These are phyloP conservation scores for Fusarium xylarioides DNA, from an alignment of 2,329 filamentous ascomycete species.

Conservation along the genomic window DNA sequence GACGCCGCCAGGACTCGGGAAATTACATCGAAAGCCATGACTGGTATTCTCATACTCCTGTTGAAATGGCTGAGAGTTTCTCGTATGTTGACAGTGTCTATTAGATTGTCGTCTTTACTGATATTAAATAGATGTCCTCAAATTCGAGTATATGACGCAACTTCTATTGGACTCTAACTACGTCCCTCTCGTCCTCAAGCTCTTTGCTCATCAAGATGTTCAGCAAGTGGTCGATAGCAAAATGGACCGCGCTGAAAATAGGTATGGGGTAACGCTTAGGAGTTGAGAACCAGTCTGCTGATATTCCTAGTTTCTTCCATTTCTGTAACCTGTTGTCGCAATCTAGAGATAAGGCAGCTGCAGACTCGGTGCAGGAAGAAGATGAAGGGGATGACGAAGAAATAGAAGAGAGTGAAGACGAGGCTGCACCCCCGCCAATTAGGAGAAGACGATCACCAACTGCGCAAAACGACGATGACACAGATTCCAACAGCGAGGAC, in stretches of 20 bases:
- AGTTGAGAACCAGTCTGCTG: neutral
- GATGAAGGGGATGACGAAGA: conserved; percentile 46
- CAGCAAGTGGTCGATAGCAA: conserved; percentile 89
- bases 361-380: conserved; percentile 50
- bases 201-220: conserved; percentile 93
- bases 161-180: conserved; percentile 95
- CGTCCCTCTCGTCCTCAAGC: conserved; percentile 88
- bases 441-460: conserved; percentile 63
- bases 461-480: conserved; percentile 45
- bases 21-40: conserved; percentile 89
- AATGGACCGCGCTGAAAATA: conserved; percentile 82
- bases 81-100: conserved; percentile 66
- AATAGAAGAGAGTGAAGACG: conserved; percentile 71
- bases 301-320: conserved; percentile 77
- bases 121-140: conserved; percentile 76
- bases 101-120: conserved; percentile 7
- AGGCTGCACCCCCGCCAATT: conserved; percentile 87
- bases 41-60: conserved; percentile 85
- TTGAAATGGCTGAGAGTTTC: conserved; percentile 97
- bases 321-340: conserved; percentile 81
- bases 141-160: conserved; percentile 96
- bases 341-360: conserved; percentile 49
- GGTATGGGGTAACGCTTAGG: conserved; percentile 58
- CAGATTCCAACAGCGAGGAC: conserved; percentile 45
- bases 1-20: conserved; percentile 85